A percentile compares a stretch with the other conserved stretches of the same genome.
Evolutionary conservation across 768 basidiomycete species (phyloP).

Genomic region (Pleurotus cornucopiae): DNA sequence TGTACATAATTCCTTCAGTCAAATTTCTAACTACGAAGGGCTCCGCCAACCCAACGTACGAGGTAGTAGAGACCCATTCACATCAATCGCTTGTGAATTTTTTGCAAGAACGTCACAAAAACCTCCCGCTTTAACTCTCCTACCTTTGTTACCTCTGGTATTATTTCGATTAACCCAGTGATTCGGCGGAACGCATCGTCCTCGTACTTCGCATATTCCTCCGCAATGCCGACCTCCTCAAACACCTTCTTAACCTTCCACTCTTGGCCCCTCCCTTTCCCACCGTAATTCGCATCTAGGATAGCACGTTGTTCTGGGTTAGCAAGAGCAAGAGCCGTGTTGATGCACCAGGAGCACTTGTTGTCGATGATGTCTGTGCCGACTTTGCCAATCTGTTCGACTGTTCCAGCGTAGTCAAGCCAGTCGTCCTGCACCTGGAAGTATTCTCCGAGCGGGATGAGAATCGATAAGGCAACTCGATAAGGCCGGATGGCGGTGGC

Average conservation of each 20-base stretch:
- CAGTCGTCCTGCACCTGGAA: slow-evolving; percentile 98
- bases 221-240: slow-evolving; percentile 60
- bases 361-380: slow-evolving; percentile 98
- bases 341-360: slow-evolving; percentile 96
- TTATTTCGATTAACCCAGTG: slow-evolving; percentile 61
- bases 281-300: slow-evolving; percentile 48
- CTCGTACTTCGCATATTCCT: slow-evolving; percentile 75
- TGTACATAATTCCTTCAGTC: too few relatives aligned
- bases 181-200: slow-evolving; percentile 62
- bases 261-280: slow-evolving; percentile 39
- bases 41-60: too few relatives aligned
- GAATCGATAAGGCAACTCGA: slow-evolving; percentile 69
- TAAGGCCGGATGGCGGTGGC: slow-evolving; percentile 48
- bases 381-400: slow-evolving; percentile 91
- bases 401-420: slow-evolving; percentile 88
- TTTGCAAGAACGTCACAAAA: slow-evolving; percentile 80
- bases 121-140: slow-evolving; percentile 56
- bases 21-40: too few relatives aligned
- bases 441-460: slow-evolving; percentile 92
- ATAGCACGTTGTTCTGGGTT: slow-evolving; percentile 50
- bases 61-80: not conserved
- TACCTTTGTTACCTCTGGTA: slow-evolving; percentile 54
- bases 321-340: slow-evolving; percentile 69
- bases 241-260: slow-evolving; percentile 53
- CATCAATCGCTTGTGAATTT: slow-evolving; percentile 56